Conservation (phyloP, 352 stramenopile species). For the Pythium sp. region DNA sequence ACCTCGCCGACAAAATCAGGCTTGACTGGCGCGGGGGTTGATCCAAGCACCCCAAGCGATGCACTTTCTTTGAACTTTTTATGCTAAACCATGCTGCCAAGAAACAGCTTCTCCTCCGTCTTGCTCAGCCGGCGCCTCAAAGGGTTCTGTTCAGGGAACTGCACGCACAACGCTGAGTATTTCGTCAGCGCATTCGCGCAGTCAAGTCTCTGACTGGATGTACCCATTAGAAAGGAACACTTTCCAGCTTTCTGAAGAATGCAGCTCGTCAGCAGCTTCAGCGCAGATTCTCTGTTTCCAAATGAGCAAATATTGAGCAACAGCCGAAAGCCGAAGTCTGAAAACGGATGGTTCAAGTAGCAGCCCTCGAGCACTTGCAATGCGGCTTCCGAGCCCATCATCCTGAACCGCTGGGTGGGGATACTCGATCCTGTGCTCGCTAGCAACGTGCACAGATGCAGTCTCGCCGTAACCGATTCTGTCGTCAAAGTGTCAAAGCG, state of each 20-base stretch:
- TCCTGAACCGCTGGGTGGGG: constrained; percentile 25
- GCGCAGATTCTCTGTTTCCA: constrained; percentile 32
- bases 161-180: constrained; percentile 8
- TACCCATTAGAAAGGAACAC: neutral
- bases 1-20: neutral
- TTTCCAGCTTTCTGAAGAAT: constrained; percentile 22
- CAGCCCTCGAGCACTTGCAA: constrained; percentile 39
- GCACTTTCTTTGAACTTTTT: neutral
- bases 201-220: neutral
- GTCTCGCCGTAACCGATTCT: constrained; percentile 27
- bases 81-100: neutral
- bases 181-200: neutral
- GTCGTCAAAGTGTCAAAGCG: constrained; percentile 30
- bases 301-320: constrained; percentile 23
- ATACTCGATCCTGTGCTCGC: constrained; percentile 25
- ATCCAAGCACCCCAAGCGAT: neutral
- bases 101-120: neutral
- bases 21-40: neutral
- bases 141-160: constrained; percentile 19
- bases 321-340: constrained; percentile 21
- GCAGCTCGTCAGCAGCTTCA: constrained; percentile 30
- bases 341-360: constrained; percentile 30
- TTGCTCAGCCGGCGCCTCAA: neutral
- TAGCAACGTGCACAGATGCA: constrained; percentile 42
- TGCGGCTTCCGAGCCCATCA: constrained; percentile 43